Conservation (phyloP, 768 basidiomycete species). For the Phanerochaete carnosa region DNA sequence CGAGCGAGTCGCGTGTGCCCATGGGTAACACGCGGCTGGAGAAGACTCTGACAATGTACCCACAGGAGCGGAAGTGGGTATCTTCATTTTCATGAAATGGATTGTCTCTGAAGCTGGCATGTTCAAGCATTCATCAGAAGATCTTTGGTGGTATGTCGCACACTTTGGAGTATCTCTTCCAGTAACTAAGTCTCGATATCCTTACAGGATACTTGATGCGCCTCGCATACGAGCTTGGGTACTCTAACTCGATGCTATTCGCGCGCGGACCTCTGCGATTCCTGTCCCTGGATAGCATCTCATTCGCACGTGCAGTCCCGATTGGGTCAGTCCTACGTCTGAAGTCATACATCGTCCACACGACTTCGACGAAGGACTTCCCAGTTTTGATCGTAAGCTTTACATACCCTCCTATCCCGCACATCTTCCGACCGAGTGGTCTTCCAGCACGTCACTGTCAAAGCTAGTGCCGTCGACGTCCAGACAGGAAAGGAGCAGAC, state of each 20-base stretch:
- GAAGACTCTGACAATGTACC: slow-evolving; percentile 76
- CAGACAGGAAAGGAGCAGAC: slow-evolving; percentile 60
- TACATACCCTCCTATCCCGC: background rate
- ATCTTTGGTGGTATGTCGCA: slow-evolving; percentile 53
- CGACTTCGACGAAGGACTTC: slow-evolving; percentile 43
- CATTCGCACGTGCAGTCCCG: slow-evolving; percentile 76
- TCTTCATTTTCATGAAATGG: background rate
- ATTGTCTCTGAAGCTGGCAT: background rate
- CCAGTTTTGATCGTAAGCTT: slow-evolving; percentile 56
- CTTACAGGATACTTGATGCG: slow-evolving; percentile 55
- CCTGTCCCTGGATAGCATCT: slow-evolving; percentile 75
- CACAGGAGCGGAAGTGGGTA: slow-evolving; percentile 77
- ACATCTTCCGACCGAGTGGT: background rate
- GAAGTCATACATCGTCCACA: slow-evolving; percentile 65
- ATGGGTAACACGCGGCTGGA: slow-evolving; percentile 74
- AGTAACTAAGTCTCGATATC: background rate
- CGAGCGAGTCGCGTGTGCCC: slow-evolving; percentile 52
- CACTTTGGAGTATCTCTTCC: background rate
- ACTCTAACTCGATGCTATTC: slow-evolving; percentile 68
- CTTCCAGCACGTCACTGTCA: slow-evolving; percentile 64
- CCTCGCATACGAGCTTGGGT: slow-evolving; percentile 77
- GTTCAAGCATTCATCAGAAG: slow-evolving; percentile 69
- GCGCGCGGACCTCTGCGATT: slow-evolving; percentile 65
- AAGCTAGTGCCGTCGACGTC: slow-evolving; percentile 69
- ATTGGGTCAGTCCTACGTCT: slow-evolving; percentile 81